These are phyloP conservation scores for Trichoderma gamsii DNA, from an alignment of 495 filamentous ascomycete genomes.

Conservation along the genomic window DNA sequence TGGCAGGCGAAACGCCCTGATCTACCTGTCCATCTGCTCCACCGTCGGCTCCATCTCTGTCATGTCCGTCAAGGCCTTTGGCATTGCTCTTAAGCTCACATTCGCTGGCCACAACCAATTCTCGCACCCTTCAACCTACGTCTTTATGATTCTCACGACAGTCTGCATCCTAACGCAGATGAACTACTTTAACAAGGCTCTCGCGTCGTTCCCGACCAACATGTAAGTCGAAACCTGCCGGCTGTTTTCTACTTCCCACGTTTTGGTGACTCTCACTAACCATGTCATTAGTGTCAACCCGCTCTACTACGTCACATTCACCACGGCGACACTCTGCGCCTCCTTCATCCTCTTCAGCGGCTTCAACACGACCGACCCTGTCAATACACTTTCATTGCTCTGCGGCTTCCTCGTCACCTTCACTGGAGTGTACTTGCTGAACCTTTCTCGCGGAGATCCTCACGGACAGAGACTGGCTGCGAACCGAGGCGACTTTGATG, in stretches of 20 bases:
- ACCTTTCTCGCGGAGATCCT: constrained; percentile 85
- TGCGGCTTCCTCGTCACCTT: constrained; percentile 96
- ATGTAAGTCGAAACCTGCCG: constrained; percentile 56
- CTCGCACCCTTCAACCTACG: constrained; percentile 85
- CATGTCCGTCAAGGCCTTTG: constrained; percentile 98
- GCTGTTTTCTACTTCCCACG: neutral
- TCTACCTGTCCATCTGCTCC: constrained; percentile 95
- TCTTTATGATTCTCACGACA: constrained; percentile 84
- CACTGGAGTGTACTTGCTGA: constrained; percentile 92
- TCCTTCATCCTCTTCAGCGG: constrained; percentile 97
- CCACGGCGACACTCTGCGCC: constrained; percentile 86
- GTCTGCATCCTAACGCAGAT: constrained; percentile 97
- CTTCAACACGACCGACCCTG: constrained; percentile 90
- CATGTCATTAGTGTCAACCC: constrained; percentile 74
- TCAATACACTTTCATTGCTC: constrained; percentile 85
- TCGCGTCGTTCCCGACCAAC: constrained; percentile 93
- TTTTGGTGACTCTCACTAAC: constrained; percentile 25
- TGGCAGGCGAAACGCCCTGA: constrained; percentile 89
- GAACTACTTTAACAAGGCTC: constrained; percentile 99
- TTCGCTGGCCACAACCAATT: constrained; percentile 91
- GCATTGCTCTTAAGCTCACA: constrained; percentile 91
- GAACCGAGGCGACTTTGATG: constrained; percentile 59
- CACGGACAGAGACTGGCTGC: constrained; percentile 66
- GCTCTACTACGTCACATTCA: constrained; percentile 99
- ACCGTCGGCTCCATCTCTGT: constrained; percentile 94